Evolutionary conservation across 176 grass and related monocot genomes (phyloP), one percentile per base, ranked within the genome.

Genomic region (Paspalum notatum): DNA sequence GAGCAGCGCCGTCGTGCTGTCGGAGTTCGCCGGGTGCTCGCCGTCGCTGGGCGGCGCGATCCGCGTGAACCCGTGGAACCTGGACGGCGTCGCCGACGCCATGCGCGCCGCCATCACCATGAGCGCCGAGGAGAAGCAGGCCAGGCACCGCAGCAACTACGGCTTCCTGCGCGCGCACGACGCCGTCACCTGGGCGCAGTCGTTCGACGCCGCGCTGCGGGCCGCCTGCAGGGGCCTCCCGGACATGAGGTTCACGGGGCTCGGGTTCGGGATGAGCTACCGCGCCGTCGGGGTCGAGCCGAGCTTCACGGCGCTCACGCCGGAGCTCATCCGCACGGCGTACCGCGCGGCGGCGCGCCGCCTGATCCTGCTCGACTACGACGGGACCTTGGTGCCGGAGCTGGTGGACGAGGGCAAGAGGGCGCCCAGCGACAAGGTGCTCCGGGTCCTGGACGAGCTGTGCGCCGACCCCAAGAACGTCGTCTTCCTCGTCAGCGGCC

Each of bases 401-500:
- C 12, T 17, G 22, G 8, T 1, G 57, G 58, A 52, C 32, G 54
- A 2, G 58, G 26, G 41, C 51, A 0, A 70, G 5, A 83, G 68
- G 48, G 72, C 47, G 3, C 88, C 88, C 1, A 70, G 58, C 2
- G 42, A 0, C 10, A 17, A 57, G 16, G 53, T 80, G 18, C 65
- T 83, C 14, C 12, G 15, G 2, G 15, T 87, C 20, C 44, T 87
- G 0, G 59, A 80, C 4, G 18, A 45, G 0, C 45, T 91, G 39
- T 87, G 84, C 24, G 24, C 48, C 0, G 89, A 91, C 44, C 75
- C 68, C 5, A 70, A 47, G 20, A 91, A 91, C 21, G 44, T 32
- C 11, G 89, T 91, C 14, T 87, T 87, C 50, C 4, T 91, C 51
- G 75, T 91, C 62, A 91, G 89, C 38, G 84, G 80, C 37, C 71